Evolutionary conservation across 1,284 basidiomycete genomes (phyloP).

Genomic region (Heterobasidion irregulare): DNA sequence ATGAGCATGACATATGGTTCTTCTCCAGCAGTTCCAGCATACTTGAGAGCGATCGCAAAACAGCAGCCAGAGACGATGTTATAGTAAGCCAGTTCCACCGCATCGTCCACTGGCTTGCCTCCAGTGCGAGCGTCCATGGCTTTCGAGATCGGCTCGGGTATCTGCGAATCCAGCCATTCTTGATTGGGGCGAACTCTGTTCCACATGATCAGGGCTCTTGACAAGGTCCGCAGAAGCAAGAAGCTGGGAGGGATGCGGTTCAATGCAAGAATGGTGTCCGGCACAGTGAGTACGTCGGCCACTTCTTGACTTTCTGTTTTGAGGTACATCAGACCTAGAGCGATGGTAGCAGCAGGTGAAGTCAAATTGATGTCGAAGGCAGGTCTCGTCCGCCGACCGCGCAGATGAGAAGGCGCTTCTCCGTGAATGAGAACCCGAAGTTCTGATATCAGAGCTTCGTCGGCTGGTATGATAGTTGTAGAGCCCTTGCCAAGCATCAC

Average conservation of each 20-base stretch:
- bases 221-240: conserved; percentile 74
- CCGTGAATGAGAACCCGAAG: conserved; percentile 70
- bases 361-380: conserved; percentile 81
- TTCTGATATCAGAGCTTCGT: conserved; percentile 58
- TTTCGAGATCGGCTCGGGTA: conserved; percentile 64
- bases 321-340: conserved; percentile 89
- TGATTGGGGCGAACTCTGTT: conserved; percentile 62
- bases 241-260: conserved; percentile 87
- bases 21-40: conserved; percentile 85
- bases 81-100: conserved; percentile 81
- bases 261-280: conserved; percentile 70
- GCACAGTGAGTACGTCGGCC: conserved; percentile 78
- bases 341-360: conserved; percentile 85
- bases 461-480: conserved; percentile 52
- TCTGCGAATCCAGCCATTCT: conserved; percentile 72
- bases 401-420: conserved; percentile 34
- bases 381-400: conserved; percentile 29
- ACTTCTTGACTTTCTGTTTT: conserved; percentile 79
- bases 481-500: conserved; percentile 90
- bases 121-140: conserved; percentile 45
- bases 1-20: conserved; percentile 82
- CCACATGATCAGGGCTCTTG: conserved; percentile 86
- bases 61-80: conserved; percentile 87
- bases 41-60: conserved; percentile 89
- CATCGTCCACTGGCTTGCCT: conserved; percentile 57